Base-by-base conservation (phyloP, 176 grass and related monocot species). In the Carex parvula region DNA sequence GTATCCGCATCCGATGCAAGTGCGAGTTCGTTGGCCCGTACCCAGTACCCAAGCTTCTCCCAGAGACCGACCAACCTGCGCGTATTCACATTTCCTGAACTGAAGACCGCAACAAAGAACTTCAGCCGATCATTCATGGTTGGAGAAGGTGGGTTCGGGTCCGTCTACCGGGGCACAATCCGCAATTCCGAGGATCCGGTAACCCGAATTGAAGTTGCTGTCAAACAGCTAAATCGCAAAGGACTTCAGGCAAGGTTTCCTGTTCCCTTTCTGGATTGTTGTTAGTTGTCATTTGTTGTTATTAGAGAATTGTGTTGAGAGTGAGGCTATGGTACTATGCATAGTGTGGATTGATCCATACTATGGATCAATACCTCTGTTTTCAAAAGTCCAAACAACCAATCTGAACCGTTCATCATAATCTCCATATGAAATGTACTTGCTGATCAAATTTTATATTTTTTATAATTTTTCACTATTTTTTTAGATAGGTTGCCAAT, bases 61-160 rank as follows among this genome's bases (percentile, higher is more conserved):
- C 93, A 99, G 71, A 88, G 61, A 6, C 90, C 88, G 9, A 75
- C 84, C 85, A 94, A 99, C 84, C 91, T 99, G 55, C 88, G 93
- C 80, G 90, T 87, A n/a, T 99, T 99, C 86, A 59, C 97, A 18
- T 96, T 95, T 69, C 80, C 86, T 42, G 93, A 99, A 86, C 35
- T 99, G 83, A 99, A 87, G 88, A 83, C 60, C 82, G 93, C 91
- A 42, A 99, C 97, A 7, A 92, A 77, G 71, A 94, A 96, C 59
- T 99, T 99, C 84, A 99, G 97, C 80, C 64, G 91, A 17, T 92
- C 93, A 0, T 89, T 99, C 18, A 91, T 99, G 93, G 88, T 99
- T 18, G 97, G 97, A 3, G 97, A 99, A 92, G 97, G 97, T 52
- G 97, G 96, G 21, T 99, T 99, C 64, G 96, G 96, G 16, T 95